phyloP scores from a whole-genome alignment of 1,284 basidiomycete species.

The Mrakiaceae sp. region DNA sequence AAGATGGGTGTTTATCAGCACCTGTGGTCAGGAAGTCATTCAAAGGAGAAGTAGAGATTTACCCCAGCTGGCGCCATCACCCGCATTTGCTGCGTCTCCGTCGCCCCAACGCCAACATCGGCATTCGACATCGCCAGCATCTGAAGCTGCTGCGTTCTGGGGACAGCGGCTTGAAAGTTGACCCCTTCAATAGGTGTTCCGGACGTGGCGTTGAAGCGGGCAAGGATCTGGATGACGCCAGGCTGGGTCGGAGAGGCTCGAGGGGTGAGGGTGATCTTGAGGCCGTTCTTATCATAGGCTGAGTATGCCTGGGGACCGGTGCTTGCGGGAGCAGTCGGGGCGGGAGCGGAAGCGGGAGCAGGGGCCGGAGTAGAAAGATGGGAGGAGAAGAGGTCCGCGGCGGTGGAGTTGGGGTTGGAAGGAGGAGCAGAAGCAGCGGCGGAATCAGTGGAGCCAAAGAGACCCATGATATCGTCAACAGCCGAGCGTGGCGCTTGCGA shows the following conservation, averaged over 20 bases:
- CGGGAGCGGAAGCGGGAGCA: conserved; percentile 26
- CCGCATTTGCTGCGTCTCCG: conserved; percentile 91
- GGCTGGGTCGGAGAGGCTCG: conserved; percentile 65
- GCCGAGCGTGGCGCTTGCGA: conserved; percentile 42
- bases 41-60: conserved; percentile 32
- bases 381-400: conserved; percentile 16
- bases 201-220: conserved; percentile 66
- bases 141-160: conserved; percentile 94
- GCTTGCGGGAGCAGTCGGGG: conserved; percentile 33
- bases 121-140: conserved; percentile 95
- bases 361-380: conserved; percentile 20
- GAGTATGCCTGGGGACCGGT: conserved; percentile 59
- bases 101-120: conserved; percentile 60
- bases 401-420: conserved; percentile 29
- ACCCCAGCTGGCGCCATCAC: conserved; percentile 80
- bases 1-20: background rate
- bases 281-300: conserved; percentile 82
- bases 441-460: conserved; percentile 52
- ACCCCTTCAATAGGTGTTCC: conserved; percentile 47
- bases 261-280: conserved; percentile 82
- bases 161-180: conserved; percentile 96
- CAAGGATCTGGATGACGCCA: conserved; percentile 80
- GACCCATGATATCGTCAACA: conserved; percentile 81
- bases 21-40: background rate
- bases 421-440: conserved; percentile 31